A percentile compares a stretch with the other conserved stretches of the same genome.
Conservation (phyloP, 495 filamentous ascomycete genomes). For the Daldinia childiae region DNA sequence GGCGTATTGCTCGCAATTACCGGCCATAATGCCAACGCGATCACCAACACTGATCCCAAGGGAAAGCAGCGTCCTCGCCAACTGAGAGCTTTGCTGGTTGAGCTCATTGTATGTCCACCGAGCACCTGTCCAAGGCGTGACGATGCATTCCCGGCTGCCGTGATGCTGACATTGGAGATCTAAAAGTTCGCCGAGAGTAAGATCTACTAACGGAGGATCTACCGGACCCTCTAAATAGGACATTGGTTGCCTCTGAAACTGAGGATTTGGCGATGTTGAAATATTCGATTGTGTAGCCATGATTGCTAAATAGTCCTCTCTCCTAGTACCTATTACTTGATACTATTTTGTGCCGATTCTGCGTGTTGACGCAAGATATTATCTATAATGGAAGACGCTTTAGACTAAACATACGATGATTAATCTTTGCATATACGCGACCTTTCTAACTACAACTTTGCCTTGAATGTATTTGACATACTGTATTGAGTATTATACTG, state of each 20-base stretch:
- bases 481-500: background rate
- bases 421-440: background rate
- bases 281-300: slow-evolving; percentile 39
- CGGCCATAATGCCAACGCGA: slow-evolving; percentile 74
- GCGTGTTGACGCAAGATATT: background rate
- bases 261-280: slow-evolving; percentile 24
- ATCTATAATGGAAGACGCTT: background rate
- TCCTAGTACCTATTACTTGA: no score
- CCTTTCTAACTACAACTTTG: background rate
- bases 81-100: slow-evolving; percentile 65
- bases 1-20: slow-evolving; percentile 76
- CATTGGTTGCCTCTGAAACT: slow-evolving; percentile 47
- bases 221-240: slow-evolving; percentile 69
- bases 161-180: slow-evolving; percentile 70
- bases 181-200: slow-evolving; percentile 70
- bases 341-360: no score
- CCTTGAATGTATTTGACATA: background rate
- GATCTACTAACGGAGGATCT: slow-evolving; percentile 66
- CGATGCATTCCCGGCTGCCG: slow-evolving; percentile 66
- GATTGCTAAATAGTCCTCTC: no score
- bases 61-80: slow-evolving; percentile 67
- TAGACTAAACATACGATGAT: background rate
- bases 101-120: slow-evolving; percentile 73
- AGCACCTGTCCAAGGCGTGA: slow-evolving; percentile 72
- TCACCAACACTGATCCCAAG: slow-evolving; percentile 70